phyloP scores from a whole-genome alignment of 2,329 filamentous ascomycete species.

The Cercospora nicotianae region DNA sequence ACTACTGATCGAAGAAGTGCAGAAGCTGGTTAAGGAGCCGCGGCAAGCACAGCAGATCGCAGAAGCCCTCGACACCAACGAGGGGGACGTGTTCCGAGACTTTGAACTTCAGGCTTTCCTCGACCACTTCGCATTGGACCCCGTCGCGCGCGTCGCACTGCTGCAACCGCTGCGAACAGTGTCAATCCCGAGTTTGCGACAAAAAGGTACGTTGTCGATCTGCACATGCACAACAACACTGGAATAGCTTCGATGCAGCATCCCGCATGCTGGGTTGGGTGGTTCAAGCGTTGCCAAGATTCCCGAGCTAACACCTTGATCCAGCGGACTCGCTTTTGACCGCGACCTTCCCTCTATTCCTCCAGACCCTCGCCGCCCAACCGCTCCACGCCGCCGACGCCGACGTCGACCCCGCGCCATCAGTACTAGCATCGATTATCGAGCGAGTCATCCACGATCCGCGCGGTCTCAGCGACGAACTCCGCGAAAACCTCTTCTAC shows the following conservation, averaged over 20 bases:
- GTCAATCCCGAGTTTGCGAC: constrained; percentile 77
- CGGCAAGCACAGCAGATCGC: constrained; percentile 88
- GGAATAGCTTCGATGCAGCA: constrained; percentile 6
- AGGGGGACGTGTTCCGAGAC: constrained; percentile 91
- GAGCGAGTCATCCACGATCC: constrained; percentile 86
- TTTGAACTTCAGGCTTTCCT: constrained; percentile 96
- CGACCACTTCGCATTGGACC: constrained; percentile 92
- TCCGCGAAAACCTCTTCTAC: constrained; percentile 66
- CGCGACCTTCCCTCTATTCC: constrained; percentile 73
- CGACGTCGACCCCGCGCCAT: constrained; percentile 64
- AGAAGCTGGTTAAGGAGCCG: constrained; percentile 76
- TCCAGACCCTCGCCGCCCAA: constrained; percentile 67
- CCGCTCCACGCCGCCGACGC: constrained; percentile 50
- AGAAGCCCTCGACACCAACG: constrained; percentile 85
- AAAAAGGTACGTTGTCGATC: constrained; percentile 66
- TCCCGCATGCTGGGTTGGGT: constrained; percentile 3
- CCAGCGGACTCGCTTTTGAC: constrained; percentile 87
- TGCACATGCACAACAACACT: neutral
- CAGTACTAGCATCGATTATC: constrained; percentile 75
- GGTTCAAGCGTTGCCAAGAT: constrained; percentile 14
- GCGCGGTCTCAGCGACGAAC: constrained; percentile 76
- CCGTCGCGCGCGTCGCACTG: constrained; percentile 81
- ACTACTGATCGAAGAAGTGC: constrained; percentile 78
- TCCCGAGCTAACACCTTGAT: constrained; percentile 21
- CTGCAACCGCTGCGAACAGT: constrained; percentile 84